A percentile compares a stretch with the other conserved stretches of the same genome.
Conservation (phyloP, 352 stramenopile species). For the Pythium myriotylum region DNA sequence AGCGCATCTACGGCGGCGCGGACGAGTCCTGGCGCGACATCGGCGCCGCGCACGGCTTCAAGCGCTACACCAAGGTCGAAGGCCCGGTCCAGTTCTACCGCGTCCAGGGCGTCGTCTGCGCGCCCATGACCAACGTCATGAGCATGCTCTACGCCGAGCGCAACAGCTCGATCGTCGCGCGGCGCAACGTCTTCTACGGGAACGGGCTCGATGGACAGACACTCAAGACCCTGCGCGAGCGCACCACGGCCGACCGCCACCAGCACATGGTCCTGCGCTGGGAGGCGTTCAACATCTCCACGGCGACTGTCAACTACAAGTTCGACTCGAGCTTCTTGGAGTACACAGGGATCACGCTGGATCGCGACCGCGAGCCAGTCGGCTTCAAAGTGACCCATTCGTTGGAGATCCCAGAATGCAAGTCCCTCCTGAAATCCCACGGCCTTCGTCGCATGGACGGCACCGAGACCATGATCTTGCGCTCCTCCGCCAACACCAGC, state of each 20-base stretch:
- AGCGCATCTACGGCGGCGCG: slow-evolving; percentile 43
- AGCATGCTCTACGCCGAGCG: slow-evolving; percentile 60
- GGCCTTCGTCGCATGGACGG: slow-evolving; percentile 51
- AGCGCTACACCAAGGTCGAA: slow-evolving; percentile 57
- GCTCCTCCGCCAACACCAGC: slow-evolving; percentile 38
- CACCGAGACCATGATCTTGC: slow-evolving; percentile 57
- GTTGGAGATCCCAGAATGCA: slow-evolving; percentile 57
- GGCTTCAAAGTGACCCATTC: slow-evolving; percentile 67
- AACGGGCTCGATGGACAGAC: slow-evolving; percentile 68
- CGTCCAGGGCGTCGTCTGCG: slow-evolving; percentile 55
- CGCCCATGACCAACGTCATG: slow-evolving; percentile 64
- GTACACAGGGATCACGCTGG: slow-evolving; percentile 64
- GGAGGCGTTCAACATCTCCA: slow-evolving; percentile 65
- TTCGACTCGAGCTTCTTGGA: slow-evolving; percentile 77
- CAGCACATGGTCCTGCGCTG: slow-evolving; percentile 75
- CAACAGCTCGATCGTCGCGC: slow-evolving; percentile 39
- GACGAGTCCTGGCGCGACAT: slow-evolving; percentile 67
- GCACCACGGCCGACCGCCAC: slow-evolving; percentile 44
- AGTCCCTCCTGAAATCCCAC: slow-evolving; percentile 65
- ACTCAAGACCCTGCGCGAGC: slow-evolving; percentile 51
- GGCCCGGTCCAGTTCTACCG: slow-evolving; percentile 51
- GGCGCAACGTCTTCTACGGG: slow-evolving; percentile 56
- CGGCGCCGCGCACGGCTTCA: slow-evolving; percentile 48
- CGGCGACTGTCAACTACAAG: slow-evolving; percentile 44
- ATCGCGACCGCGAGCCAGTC: slow-evolving; percentile 52